These are phyloP conservation scores for Senna siamea DNA, from an alignment of 306 rosid species.

Conservation along the genomic window DNA sequence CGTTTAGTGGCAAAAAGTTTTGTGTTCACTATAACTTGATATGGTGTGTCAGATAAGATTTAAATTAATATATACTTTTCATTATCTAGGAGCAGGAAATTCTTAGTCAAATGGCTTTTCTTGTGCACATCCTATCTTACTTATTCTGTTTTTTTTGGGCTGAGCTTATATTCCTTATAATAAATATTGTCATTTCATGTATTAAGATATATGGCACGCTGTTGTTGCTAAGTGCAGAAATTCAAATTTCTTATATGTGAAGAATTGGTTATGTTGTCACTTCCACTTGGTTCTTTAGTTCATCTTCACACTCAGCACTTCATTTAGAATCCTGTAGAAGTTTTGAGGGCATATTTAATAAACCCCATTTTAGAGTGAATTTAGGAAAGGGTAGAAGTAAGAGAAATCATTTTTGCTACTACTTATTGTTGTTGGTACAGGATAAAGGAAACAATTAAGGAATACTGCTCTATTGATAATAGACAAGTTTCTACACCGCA, in stretches of 20 bases:
- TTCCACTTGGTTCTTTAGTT: background rate
- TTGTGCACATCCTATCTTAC: background rate
- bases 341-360: constrained; percentile 15
- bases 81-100: background rate
- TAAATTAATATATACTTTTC: background rate
- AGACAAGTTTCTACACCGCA: background rate
- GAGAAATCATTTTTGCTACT: constrained; percentile 9
- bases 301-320: background rate
- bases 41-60: background rate
- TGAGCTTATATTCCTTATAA: no score
- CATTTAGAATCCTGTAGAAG: background rate
- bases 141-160: background rate
- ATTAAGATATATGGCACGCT: background rate
- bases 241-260: background rate
- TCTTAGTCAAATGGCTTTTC: constrained; percentile 1
- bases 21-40: background rate
- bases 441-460: background rate
- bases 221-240: background rate
- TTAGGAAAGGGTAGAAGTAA: background rate
- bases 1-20: background rate
- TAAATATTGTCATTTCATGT: background rate
- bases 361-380: background rate
- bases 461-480: background rate
- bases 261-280: constrained; percentile 20
- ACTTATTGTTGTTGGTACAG: background rate